Percentiles rank a stretch among this genome's conserved stretches.
Conservation (phyloP, 495 filamentous ascomycete species). For the Gamarada debralockiae region DNA sequence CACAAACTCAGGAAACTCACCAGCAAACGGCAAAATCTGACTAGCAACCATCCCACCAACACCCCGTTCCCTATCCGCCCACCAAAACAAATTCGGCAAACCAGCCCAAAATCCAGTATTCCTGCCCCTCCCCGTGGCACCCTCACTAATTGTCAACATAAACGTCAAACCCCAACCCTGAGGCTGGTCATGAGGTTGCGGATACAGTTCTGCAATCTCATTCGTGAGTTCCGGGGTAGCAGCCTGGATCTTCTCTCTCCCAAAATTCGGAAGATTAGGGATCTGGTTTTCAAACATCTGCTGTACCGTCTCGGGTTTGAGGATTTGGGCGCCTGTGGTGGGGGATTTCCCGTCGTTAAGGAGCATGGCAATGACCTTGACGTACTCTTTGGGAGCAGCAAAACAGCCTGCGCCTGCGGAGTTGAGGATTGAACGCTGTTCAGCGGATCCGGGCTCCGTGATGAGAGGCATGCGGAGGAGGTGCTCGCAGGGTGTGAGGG, state of each 20-base stretch:
- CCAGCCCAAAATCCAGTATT: slow-evolving; percentile 56
- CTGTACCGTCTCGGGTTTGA: slow-evolving; percentile 46
- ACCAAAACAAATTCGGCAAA: slow-evolving; percentile 58
- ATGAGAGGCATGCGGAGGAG: slow-evolving; percentile 38
- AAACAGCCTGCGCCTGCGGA: slow-evolving; percentile 55
- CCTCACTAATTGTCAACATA: slow-evolving; percentile 39
- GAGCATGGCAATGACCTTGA: slow-evolving; percentile 41
- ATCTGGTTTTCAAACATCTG: slow-evolving; percentile 62
- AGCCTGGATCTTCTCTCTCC: slow-evolving; percentile 35
- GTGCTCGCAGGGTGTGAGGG: slow-evolving; percentile 42
- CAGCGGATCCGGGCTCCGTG: slow-evolving; percentile 30
- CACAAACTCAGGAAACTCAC: not conserved
- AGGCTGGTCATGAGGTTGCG: slow-evolving; percentile 41
- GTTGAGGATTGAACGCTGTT: slow-evolving; percentile 37
- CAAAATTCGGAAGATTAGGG: slow-evolving; percentile 46
- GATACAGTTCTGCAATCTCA: slow-evolving; percentile 43
- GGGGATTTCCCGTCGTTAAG: slow-evolving; percentile 49
- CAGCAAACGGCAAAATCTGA: slow-evolving; percentile 56
- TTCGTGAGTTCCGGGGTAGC: slow-evolving; percentile 51
- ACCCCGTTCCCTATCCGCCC: slow-evolving; percentile 54
- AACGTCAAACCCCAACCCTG: slow-evolving; percentile 61
- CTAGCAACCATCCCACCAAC: slow-evolving; percentile 52
- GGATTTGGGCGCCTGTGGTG: slow-evolving; percentile 40
- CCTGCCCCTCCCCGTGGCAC: slow-evolving; percentile 43
- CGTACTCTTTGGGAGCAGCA: slow-evolving; percentile 50